Conservation (phyloP, 441 rosid genomes). For the Adansonia grandidieri region DNA sequence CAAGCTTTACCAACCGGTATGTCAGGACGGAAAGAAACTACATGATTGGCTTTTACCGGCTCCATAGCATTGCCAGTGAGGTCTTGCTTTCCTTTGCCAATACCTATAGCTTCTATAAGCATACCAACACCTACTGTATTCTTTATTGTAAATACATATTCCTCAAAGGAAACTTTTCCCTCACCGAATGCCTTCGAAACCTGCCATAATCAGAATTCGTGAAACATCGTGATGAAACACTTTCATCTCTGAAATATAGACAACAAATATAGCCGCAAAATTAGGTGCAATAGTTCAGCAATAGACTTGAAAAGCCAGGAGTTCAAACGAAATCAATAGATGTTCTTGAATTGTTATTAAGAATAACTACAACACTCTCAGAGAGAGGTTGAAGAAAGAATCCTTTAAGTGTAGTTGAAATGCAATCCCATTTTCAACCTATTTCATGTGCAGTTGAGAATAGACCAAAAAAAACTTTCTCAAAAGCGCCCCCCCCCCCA, state of each 20-base stretch:
- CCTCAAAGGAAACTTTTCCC: constrained; percentile 64
- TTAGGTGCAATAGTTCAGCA: constrained; percentile 2
- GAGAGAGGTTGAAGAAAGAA: too few species aligned
- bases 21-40: constrained; percentile 39
- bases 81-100: constrained; percentile 72
- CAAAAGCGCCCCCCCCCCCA: too few species aligned
- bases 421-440: too few species aligned
- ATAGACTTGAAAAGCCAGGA: neutral
- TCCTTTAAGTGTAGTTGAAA: too few species aligned
- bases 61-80: constrained; percentile 52
- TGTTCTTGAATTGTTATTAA: too few species aligned
- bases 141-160: constrained; percentile 65
- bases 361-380: too few species aligned
- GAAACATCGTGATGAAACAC: neutral
- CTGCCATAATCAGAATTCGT: constrained; percentile 39
- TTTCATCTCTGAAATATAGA: too few species aligned
- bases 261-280: constrained; percentile 11
- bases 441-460: too few species aligned
- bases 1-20: constrained; percentile 62
- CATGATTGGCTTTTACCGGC: constrained; percentile 39
- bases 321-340: too few species aligned
- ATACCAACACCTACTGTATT: constrained; percentile 44
- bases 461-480: too few species aligned
- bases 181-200: constrained; percentile 57
- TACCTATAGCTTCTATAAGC: constrained; percentile 67